These are phyloP conservation scores for Atkinsonella hypoxylon DNA, from an alignment of 2,329 filamentous ascomycete genomes.

Conservation along the genomic window DNA sequence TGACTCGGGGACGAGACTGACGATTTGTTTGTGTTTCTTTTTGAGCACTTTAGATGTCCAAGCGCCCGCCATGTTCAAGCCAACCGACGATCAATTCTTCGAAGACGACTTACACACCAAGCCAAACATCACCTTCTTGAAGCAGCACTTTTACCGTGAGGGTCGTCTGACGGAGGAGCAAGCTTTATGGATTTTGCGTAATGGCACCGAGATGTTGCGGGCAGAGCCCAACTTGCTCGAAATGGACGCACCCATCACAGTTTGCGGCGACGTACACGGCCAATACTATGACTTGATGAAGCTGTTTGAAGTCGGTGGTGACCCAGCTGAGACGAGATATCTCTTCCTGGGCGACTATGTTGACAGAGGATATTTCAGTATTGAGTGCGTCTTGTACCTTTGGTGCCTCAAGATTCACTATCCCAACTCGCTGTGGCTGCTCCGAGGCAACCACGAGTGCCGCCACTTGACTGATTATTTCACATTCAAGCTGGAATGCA, in stretches of 20 bases:
- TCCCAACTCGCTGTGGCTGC: slow-evolving; percentile 89
- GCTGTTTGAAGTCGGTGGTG: slow-evolving; percentile 94
- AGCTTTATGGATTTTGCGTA: slow-evolving; percentile 86
- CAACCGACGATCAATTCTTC: slow-evolving; percentile 90
- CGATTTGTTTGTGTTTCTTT: slow-evolving; percentile 3
- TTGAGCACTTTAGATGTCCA: slow-evolving; percentile 65
- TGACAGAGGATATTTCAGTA: slow-evolving; percentile 96
- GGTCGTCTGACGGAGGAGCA: slow-evolving; percentile 95
- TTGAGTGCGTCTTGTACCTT: slow-evolving; percentile 96
- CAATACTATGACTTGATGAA: slow-evolving; percentile 99
- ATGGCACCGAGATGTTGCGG: slow-evolving; percentile 76
- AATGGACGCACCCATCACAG: slow-evolving; percentile 98
- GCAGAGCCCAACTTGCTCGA: slow-evolving; percentile 91
- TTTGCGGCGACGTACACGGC: slow-evolving; percentile 95
- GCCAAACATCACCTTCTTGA: slow-evolving; percentile 86
- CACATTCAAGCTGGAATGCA: slow-evolving; percentile 99
- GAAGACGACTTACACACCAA: slow-evolving; percentile 75
- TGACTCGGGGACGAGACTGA: slow-evolving; percentile 6
- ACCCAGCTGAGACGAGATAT: slow-evolving; percentile 91
- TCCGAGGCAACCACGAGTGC: slow-evolving; percentile 97
- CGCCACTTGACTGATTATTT: slow-evolving; percentile 99
- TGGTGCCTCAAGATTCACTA: slow-evolving; percentile 99
- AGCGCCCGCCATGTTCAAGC: slow-evolving; percentile 86
- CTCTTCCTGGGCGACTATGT: slow-evolving; percentile 97
- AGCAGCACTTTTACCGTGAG: slow-evolving; percentile 97